Evolutionary conservation across 2,329 filamentous ascomycete genomes (phyloP).

Genomic region (Aspergillus versicolor): DNA sequence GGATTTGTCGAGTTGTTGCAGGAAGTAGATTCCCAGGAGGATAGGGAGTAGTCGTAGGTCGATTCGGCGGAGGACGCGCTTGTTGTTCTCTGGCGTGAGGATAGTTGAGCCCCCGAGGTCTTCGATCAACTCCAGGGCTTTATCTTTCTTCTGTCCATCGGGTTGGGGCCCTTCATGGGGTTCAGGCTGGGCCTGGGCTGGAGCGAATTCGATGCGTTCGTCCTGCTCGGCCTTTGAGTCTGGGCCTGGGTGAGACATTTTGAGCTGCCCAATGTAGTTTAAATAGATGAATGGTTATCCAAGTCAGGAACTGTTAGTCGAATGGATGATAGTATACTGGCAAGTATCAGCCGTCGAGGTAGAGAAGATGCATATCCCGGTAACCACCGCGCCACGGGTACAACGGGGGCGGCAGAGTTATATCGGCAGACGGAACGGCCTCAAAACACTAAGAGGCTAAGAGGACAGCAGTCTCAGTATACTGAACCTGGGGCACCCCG

Average conservation of each 20-base stretch:
- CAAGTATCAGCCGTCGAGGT: neutral
- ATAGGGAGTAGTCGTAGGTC: conserved; percentile 54
- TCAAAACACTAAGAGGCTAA: neutral
- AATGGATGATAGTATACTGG: neutral
- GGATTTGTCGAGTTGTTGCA: conserved; percentile 64
- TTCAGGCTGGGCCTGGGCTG: neutral
- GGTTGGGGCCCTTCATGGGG: neutral
- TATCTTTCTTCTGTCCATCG: conserved; percentile 36
- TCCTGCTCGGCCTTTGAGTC: conserved; percentile 20
- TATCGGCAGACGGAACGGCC: neutral
- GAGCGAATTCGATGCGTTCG: conserved; percentile 27
- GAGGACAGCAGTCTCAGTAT: neutral
- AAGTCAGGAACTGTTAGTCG: too few relatives aligned
- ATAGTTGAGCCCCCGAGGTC: conserved; percentile 46
- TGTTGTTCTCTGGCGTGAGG: conserved; percentile 55
- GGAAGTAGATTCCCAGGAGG: conserved; percentile 61
- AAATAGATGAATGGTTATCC: too few relatives aligned
- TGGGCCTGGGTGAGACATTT: neutral
- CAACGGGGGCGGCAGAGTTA: neutral
- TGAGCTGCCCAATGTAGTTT: conserved; percentile 2
- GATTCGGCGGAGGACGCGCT: conserved; percentile 51
- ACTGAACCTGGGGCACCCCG: conserved; percentile 9
- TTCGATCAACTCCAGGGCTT: conserved; percentile 51
- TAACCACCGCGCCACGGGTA: neutral
- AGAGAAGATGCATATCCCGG: conserved; percentile 1